Evolutionary conservation across 2,329 filamentous ascomycete genomes (phyloP).

Genomic region (Trichoderma polysporum): DNA sequence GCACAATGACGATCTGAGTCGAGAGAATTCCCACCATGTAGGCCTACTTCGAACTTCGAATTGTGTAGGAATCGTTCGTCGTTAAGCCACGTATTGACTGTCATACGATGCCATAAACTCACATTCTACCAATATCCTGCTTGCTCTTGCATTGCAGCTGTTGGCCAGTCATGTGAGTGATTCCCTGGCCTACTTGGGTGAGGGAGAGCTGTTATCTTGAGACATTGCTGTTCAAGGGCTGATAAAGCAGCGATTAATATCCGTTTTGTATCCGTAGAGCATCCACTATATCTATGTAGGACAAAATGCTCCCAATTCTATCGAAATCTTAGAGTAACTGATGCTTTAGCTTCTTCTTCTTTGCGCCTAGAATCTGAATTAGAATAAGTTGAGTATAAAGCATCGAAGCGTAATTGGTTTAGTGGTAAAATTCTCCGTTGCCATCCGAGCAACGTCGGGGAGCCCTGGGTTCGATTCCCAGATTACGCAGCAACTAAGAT

Average conservation of each 20-base stretch:
- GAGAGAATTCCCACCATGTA: background rate
- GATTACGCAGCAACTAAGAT: constrained; percentile 18
- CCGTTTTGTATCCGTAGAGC: too few relatives aligned
- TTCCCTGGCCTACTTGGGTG: background rate
- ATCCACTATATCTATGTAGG: background rate
- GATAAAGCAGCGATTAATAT: too few relatives aligned
- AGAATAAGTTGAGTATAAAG: background rate
- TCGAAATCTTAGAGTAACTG: background rate
- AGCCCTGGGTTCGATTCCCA: constrained; percentile 27
- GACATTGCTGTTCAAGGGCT: background rate
- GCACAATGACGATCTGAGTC: background rate
- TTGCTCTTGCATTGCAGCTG: background rate
- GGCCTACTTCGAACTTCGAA: background rate
- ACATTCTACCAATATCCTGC: background rate
- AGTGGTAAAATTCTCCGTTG: constrained; percentile 27
- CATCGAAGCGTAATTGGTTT: constrained; percentile 25
- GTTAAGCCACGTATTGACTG: too few relatives aligned
- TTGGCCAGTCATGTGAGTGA: background rate
- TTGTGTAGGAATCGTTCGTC: too few relatives aligned
- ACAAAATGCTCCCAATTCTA: too few relatives aligned
- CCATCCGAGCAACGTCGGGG: constrained; percentile 23
- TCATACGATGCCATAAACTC: background rate
- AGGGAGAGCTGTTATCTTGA: background rate
- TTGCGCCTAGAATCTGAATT: background rate
- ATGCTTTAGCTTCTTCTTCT: background rate